phyloP scores from a whole-genome alignment of 495 filamentous ascomycete genomes.

The Pseudoneurospora amorphoporcata region DNA sequence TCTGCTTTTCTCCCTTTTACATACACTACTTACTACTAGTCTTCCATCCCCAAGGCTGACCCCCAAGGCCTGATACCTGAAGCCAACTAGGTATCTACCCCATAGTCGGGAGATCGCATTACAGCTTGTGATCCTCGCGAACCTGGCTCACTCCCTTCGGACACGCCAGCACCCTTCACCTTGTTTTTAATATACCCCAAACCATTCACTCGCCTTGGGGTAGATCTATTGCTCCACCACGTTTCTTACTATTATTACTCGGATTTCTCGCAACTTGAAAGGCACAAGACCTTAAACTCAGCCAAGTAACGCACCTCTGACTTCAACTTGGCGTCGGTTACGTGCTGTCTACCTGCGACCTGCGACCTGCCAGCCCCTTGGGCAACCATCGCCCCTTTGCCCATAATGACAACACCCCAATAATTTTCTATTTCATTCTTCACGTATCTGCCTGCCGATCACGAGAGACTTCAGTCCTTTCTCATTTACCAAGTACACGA shows the following conservation, averaged over 20 bases:
- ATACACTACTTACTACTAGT: not conserved
- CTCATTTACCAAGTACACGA: not conserved
- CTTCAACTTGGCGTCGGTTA: not conserved
- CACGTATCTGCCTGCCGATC: not conserved
- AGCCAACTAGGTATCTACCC: not conserved
- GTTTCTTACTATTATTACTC: not conserved
- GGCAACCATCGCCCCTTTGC: not conserved
- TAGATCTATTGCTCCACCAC: not conserved
- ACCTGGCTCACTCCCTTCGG: not conserved
- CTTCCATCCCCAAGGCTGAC: not conserved
- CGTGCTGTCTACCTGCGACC: not conserved
- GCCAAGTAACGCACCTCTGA: not conserved
- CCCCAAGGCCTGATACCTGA: not conserved
- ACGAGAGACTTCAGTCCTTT: not conserved
- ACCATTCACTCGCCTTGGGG: not conserved
- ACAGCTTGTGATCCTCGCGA: not conserved
- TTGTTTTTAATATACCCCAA: not conserved
- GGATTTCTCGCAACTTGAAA: not conserved
- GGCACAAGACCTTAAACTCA: not conserved
- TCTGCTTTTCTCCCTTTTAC: not conserved
- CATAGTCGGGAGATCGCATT: not conserved
- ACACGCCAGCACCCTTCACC: not conserved
- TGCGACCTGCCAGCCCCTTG: not conserved
- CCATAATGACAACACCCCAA: not conserved
- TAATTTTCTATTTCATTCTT: not conserved